These are phyloP conservation scores for Leishmania lainsoni DNA, from an alignment of 208 protist genomes.

Conservation along the genomic window DNA sequence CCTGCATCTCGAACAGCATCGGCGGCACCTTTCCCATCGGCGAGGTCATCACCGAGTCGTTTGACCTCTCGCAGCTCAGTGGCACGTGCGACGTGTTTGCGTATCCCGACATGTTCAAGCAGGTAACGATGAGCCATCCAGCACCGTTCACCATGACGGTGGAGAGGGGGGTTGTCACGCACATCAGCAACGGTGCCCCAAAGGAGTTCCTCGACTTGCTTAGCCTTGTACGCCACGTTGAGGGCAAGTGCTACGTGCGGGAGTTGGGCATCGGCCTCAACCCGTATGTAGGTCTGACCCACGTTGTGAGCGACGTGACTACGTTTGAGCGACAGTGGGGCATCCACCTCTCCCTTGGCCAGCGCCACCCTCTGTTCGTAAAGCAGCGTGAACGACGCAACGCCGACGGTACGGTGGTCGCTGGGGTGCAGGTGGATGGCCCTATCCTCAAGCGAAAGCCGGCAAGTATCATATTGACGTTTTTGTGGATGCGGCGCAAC, in stretches of 20 bases:
- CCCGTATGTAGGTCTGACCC: conserved; percentile 73
- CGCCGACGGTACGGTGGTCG: conserved; percentile 56
- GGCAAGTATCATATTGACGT: conserved; percentile 92
- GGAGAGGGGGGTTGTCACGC: conserved; percentile 64
- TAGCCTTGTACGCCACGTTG: conserved; percentile 75
- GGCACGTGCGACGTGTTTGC: conserved; percentile 83
- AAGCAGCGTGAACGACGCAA: conserved; percentile 79
- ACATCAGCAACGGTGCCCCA: conserved; percentile 62
- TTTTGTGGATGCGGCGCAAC: conserved; percentile 68
- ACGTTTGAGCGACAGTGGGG: conserved; percentile 92
- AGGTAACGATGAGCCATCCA: conserved; percentile 68
- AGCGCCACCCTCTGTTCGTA: conserved; percentile 89
- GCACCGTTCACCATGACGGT: conserved; percentile 77
- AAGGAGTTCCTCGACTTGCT: conserved; percentile 80
- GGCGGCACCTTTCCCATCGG: conserved; percentile 91
- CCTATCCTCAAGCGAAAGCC: conserved; percentile 81
- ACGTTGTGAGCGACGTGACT: conserved; percentile 88
- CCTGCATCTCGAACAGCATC: conserved; percentile 79
- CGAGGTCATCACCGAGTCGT: conserved; percentile 90
- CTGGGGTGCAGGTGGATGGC: conserved; percentile 53
- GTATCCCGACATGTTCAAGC: conserved; percentile 79
- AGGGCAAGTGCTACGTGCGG: conserved; percentile 85
- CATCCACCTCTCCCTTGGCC: conserved; percentile 87
- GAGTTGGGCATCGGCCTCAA: conserved; percentile 92
- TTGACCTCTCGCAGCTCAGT: conserved; percentile 80